These are phyloP conservation scores for Xylariaceae sp. DNA, from an alignment of 2,329 filamentous ascomycete genomes.

Conservation along the genomic window DNA sequence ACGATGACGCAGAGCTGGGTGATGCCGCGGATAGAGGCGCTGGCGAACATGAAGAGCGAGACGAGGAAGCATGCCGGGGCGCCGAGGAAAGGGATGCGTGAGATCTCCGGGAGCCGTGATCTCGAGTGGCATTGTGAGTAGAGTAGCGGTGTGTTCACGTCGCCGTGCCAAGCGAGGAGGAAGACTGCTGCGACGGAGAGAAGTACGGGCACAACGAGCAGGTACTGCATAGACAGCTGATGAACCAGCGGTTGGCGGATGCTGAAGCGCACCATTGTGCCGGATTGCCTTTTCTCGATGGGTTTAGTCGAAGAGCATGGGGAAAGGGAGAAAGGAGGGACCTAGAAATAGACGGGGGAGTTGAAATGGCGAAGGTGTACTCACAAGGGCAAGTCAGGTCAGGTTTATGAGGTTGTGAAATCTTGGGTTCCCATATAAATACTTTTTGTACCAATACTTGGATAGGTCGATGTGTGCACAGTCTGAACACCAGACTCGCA, in stretches of 20 bases:
- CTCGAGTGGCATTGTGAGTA: conserved; percentile 50
- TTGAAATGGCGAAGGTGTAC: neutral
- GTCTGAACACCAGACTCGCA: no score
- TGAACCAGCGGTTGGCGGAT: conserved; percentile 43
- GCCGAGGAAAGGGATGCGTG: conserved; percentile 41
- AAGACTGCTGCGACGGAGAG: conserved; percentile 39
- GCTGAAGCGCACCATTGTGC: conserved; percentile 14
- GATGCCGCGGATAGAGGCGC: conserved; percentile 37
- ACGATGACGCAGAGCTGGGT: conserved; percentile 40
- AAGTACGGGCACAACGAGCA: conserved; percentile 46
- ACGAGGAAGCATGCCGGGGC: conserved; percentile 45
- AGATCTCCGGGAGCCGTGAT: conserved; percentile 40
- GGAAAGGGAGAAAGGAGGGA: neutral
- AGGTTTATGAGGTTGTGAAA: no score
- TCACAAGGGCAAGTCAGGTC: neutral
- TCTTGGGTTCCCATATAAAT: no score
- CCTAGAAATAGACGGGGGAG: neutral
- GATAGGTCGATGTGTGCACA: no score
- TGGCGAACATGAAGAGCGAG: conserved; percentile 44
- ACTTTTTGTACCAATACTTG: no score
- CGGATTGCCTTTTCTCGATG: neutral
- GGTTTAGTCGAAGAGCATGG: neutral
- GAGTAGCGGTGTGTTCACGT: conserved; percentile 47
- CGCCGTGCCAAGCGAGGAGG: conserved; percentile 41
- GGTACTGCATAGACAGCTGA: conserved; percentile 46